Base-by-base conservation (phyloP, 1,284 basidiomycete species). In the Cryptococcus jaspeensis region DNA sequence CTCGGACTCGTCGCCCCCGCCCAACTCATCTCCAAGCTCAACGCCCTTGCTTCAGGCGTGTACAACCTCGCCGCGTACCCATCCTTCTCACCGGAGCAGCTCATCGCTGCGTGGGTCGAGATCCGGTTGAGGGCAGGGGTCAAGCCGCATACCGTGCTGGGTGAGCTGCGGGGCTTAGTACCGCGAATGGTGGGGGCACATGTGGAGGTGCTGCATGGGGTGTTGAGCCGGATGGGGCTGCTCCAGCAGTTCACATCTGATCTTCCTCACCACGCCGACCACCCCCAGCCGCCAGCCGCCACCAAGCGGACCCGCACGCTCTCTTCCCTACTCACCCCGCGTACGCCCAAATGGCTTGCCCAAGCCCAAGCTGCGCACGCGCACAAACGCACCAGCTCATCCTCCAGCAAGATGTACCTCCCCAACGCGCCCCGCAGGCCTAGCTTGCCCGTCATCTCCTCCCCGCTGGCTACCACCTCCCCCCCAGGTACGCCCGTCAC, bases 1-100 rank as follows among this genome's bases (percentile, higher is more conserved):
- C 65, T 73, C 25, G 72, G 72, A 23, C 60, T 74, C 25, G 58
- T 69, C 41, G 58, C 65, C 13, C 53, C 57, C 12, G 39, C 55
- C 12, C 68, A 71, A 32, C 65, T 74, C 32, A 52, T 63, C 45
- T 52, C 57, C 11, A 53, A 58, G 16, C 53, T 72, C 57, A 66
- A 70, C 53, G 22, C 47, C 8, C 13, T 37, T 12, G 47, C 28
- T 3, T 18, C 36, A 6, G 38, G 47, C 16, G 32, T 35, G 13
- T 48, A 37, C n/a, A n/a, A n/a, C n/a, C n/a, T n/a, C n/a, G n/a
- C n/a, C n/a, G 15, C 36, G 13, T 38, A 37, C 32, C 47, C 47
- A 7, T 22, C 23, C 7, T 28, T n/a, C 45, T 16, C n/a, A 13
- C 51, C 60, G 2, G 22, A 43, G 12, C 56, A 58, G 7, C 41